A percentile compares a stretch with the other conserved stretches of the same genome.
Conservation (phyloP, 176 grass and related monocot species). For the Saccharum spontaneum region DNA sequence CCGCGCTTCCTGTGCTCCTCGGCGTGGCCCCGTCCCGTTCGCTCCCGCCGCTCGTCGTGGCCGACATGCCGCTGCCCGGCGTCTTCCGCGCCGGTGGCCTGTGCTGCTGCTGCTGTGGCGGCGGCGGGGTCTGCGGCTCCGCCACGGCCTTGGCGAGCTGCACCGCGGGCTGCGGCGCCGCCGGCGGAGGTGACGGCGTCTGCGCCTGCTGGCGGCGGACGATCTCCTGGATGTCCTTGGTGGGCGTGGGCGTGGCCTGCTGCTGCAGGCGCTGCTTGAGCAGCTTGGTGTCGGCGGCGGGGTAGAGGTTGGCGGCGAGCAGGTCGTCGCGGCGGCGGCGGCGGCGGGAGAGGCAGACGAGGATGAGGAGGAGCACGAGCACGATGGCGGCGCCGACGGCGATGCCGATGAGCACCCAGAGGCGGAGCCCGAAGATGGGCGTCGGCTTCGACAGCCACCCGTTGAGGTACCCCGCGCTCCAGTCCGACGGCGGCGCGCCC, state of each 20-base stretch:
- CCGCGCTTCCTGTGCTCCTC: constrained; percentile 40
- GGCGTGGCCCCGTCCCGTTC: constrained; percentile 34
- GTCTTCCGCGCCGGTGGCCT: constrained; percentile 41
- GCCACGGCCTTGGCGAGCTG: constrained; percentile 66
- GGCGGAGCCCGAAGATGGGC: constrained; percentile 72
- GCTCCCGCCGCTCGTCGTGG: constrained; percentile 78
- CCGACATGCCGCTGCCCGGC: constrained; percentile 42
- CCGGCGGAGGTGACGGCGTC: constrained; percentile 16
- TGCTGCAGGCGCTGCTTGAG: constrained; percentile 74
- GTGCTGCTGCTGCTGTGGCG: background rate
- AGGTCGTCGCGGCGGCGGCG: constrained; percentile 52
- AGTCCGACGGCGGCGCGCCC: constrained; percentile 48
- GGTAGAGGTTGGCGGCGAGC: constrained; percentile 27
- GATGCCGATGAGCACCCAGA: constrained; percentile 89
- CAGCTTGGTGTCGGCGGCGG: constrained; percentile 44
- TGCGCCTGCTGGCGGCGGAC: constrained; percentile 47
- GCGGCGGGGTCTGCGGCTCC: constrained; percentile 39
- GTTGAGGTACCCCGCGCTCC: constrained; percentile 72
- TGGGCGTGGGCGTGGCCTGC: constrained; percentile 41
- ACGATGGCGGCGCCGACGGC: constrained; percentile 72
- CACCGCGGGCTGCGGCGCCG: constrained; percentile 26
- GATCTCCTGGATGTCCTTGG: constrained; percentile 88
- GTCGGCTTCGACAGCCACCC: constrained; percentile 79
- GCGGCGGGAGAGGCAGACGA: constrained; percentile 67
- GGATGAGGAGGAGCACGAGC: constrained; percentile 62